phyloP scores from a whole-genome alignment of 768 basidiomycete genomes.

The Lactarius psammicola region DNA sequence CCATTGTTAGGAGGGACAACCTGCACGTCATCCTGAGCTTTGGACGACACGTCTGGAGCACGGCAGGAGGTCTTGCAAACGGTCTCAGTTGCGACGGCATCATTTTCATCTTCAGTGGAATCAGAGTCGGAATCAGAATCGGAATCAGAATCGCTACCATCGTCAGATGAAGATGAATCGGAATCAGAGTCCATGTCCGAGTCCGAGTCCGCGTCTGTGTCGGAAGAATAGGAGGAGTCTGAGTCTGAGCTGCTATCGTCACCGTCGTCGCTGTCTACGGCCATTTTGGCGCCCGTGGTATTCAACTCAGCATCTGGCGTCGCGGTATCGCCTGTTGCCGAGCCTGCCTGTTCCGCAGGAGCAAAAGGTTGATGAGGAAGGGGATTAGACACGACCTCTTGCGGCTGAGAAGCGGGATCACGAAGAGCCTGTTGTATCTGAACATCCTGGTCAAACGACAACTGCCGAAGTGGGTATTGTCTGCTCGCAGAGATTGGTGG shows the following conservation, averaged over 20 bases:
- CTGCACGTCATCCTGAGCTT: background rate
- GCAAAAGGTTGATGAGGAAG: background rate
- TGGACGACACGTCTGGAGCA: background rate
- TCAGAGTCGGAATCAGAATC: background rate
- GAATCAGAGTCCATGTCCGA: slow-evolving; percentile 5
- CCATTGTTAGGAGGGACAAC: background rate
- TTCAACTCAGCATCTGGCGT: no score
- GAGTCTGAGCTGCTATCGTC: background rate
- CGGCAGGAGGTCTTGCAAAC: background rate
- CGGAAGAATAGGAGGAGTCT: background rate
- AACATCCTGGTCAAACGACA: background rate
- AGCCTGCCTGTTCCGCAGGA: background rate
- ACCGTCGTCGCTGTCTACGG: slow-evolving; percentile 1
- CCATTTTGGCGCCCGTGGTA: background rate
- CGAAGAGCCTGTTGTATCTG: background rate
- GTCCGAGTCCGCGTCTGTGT: slow-evolving; percentile 8
- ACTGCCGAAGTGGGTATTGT: background rate
- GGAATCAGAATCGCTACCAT: background rate
- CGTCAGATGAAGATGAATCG: slow-evolving; percentile 2
- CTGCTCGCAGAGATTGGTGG: background rate
- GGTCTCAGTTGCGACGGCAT: background rate
- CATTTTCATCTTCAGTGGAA: slow-evolving; percentile 1
- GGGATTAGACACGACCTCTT: background rate
- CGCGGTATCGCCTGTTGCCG: background rate
- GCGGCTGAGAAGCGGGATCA: background rate